Evolutionary conservation across 1,139 yeast species (phyloP), one percentile per base, ranked within the genome.

Genomic region (Geotrichum citri-aurantii): DNA sequence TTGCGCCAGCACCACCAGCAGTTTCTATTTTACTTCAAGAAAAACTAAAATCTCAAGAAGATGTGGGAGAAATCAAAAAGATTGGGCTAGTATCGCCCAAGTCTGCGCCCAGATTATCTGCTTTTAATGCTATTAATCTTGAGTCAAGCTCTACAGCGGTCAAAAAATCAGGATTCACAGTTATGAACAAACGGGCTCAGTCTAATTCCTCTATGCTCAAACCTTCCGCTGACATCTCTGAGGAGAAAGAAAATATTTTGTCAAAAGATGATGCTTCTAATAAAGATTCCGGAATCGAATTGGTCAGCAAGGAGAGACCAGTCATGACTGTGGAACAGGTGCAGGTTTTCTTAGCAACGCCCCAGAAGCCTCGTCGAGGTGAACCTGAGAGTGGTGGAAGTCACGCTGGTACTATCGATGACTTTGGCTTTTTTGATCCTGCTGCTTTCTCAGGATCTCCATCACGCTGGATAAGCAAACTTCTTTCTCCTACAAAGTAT

Each of bases 391-490:
- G 54, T 26, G 19, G 48, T 24, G 44, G 19, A 1, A 37, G 44
- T 37, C 44, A 37, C n/a, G 19, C 21, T 2, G 47, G 24, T 37
- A 29, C 46, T 8, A 10, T 26, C 7, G 59, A 57, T 54, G 58
- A 56, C 8, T 57, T 57, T 49, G 57, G 48, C 17, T 50, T 57
- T 29, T 53, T 57, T 27, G 56, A 53, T 27, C 14, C 27, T 14
- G 31, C 59, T 10, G 37, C 48, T 5, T 57, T 57, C 44, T 42
- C 59, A 4, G 59, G 59, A n/a, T 57, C 59, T 4, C 59, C 59
- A 10, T 53, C 59, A 8, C 55, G 52, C 24, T 57, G 59, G 59
- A 53, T 53, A 4, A 26, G 46, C 23, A 53, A 53, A 33, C 47
- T 57, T 2, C 33, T 57, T 14, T 52, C 59, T 1, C 50, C 59